Evolutionary conservation across 768 basidiomycete genomes (phyloP).

Genomic region (Exidia glandulosa): DNA sequence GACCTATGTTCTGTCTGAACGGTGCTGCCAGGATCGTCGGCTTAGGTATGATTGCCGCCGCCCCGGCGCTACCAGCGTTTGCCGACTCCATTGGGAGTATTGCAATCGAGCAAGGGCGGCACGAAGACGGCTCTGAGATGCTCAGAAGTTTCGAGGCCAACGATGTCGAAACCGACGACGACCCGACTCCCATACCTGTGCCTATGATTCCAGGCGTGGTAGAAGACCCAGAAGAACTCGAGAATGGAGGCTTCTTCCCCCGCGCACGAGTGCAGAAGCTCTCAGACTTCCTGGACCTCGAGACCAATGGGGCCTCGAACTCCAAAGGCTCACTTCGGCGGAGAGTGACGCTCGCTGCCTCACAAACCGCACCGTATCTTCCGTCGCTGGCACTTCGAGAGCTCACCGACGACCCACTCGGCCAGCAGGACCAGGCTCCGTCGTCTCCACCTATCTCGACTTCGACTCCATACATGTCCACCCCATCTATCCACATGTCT

Average conservation of each 20-base stretch:
- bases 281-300: background rate
- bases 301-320: background rate
- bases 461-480: slow-evolving; percentile 53
- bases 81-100: slow-evolving; percentile 69
- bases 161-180: slow-evolving; percentile 33
- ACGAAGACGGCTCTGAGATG: slow-evolving; percentile 39
- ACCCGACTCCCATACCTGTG: slow-evolving; percentile 28
- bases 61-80: slow-evolving; percentile 64
- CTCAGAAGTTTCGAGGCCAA: slow-evolving; percentile 36
- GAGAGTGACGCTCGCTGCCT: slow-evolving; percentile 45
- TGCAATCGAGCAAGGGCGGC: slow-evolving; percentile 81
- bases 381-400: slow-evolving; percentile 41
- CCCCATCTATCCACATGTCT: slow-evolving; percentile 51
- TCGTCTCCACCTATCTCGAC: slow-evolving; percentile 12
- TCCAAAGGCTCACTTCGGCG: slow-evolving; percentile 18
- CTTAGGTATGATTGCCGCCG: slow-evolving; percentile 70
- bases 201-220: slow-evolving; percentile 30
- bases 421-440: slow-evolving; percentile 41
- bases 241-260: background rate
- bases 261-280: background rate
- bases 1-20: background rate
- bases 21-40: slow-evolving; percentile 48
- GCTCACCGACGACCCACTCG: slow-evolving; percentile 64
- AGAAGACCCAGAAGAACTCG: slow-evolving; percentile 13
- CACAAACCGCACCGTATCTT: slow-evolving; percentile 75